Base-by-base conservation (phyloP, 345 rosid species). In the Lepidium didymum region DNA sequence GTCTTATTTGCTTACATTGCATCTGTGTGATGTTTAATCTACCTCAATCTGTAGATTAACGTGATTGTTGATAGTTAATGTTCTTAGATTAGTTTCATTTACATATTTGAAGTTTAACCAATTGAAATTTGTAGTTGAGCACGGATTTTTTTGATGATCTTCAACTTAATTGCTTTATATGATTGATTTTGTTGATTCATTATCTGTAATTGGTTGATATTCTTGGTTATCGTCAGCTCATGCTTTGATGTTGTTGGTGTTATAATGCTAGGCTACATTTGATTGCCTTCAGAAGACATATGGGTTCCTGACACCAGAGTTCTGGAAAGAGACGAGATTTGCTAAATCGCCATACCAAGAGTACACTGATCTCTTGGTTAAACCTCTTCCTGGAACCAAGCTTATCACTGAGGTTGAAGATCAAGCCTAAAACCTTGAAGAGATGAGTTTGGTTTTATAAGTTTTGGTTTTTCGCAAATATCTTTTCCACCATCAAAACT, bases 301-400 rank as follows among this genome's bases (percentile, higher is more conserved):
- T 25, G 91, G 94, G 10, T 88, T 85, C 94, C 77, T 88, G 55
- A 86, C 94, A 13, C 94, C 90, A 3, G 91, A 88, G 51, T 83
- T 88, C 69, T 88, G 91, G 94, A 87, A 55, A 74, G 91, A 85
- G 31, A 85, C 91, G 0, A 81, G 74, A 7, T 85, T 82, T 68
- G 46, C 58, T 10, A 84, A 44, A 67, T 86, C 91, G 9, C 94
- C 89, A 0, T 84, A 72, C 80, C 94, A 85, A 68, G 85, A 84
- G 77, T 80, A 70, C 81, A 78, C 87, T 4, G 94, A 82, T 70
- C 52, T 79, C 29, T 62, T 84, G 59, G 80, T 77, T 8, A 80
- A 79, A 73, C 74, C 80, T 7, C 11, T 5, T 10, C 0, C 60
- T 0, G 8, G 14, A 5, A 0, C 34, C 12, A 55, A 67, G 45